These are phyloP conservation scores for Rachicladosporium sp. DNA, from an alignment of 2,329 filamentous ascomycete genomes.

Conservation along the genomic window DNA sequence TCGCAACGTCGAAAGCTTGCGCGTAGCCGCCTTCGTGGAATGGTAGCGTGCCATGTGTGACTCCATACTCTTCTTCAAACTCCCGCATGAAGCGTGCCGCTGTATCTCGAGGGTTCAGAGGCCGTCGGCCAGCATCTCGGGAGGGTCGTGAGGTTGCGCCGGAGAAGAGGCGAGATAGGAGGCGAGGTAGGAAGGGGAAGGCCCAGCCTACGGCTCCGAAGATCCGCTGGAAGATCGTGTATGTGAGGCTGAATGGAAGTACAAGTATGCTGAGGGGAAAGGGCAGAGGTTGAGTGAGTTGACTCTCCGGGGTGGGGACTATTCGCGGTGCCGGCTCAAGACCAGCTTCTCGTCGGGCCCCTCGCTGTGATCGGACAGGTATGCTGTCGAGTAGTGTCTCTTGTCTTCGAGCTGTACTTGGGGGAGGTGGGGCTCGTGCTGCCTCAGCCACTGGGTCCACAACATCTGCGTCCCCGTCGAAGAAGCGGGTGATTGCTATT, in stretches of 20 bases:
- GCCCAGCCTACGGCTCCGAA: constrained; percentile 66
- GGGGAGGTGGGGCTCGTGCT: constrained; percentile 48
- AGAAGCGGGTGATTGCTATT: constrained; percentile 96
- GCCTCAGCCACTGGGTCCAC: constrained; percentile 71
- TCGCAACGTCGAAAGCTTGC: constrained; percentile 78
- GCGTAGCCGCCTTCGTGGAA: constrained; percentile 87
- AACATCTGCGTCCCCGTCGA: constrained; percentile 86
- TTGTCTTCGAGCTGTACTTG: constrained; percentile 48
- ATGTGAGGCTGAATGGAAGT: constrained; percentile 68
- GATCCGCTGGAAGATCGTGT: constrained; percentile 54
- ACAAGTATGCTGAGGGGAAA: constrained; percentile 68
- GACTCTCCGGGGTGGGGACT: constrained; percentile 58
- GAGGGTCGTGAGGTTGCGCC: constrained; percentile 45
- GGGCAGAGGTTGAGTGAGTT: constrained; percentile 56
- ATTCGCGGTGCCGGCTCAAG: constrained; percentile 70
- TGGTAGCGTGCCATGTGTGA: constrained; percentile 46
- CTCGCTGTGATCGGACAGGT: constrained; percentile 22
- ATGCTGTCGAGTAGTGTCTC: constrained; percentile 57
- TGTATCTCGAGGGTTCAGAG: constrained; percentile 74
- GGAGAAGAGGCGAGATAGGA: constrained; percentile 40
- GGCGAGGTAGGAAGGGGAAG: constrained; percentile 65
- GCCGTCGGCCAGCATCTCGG: constrained; percentile 51
- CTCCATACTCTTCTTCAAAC: constrained; percentile 86
- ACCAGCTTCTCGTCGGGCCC: constrained; percentile 17
- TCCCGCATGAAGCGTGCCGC: constrained; percentile 81